Percentiles rank a stretch among this genome's conserved stretches.
These are phyloP conservation scores for Penicillium waksmanii DNA, from an alignment of 495 filamentous ascomycete genomes.

Conservation along the genomic window DNA sequence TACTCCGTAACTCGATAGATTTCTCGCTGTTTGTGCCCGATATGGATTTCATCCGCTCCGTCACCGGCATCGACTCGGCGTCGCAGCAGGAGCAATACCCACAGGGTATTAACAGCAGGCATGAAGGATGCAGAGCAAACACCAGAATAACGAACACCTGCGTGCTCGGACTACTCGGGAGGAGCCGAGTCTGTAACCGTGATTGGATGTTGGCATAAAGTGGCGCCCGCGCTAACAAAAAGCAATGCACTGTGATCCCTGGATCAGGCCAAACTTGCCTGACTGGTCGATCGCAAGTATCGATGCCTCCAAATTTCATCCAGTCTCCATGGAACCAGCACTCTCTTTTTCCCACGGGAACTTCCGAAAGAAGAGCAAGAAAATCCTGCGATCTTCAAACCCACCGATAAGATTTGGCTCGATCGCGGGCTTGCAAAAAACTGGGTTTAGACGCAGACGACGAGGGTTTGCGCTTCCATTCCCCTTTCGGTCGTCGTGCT, in stretches of 20 bases:
- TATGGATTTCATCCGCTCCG: not conserved
- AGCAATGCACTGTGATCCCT: not conserved
- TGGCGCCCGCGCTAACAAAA: slow-evolving; percentile 3
- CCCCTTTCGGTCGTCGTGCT: not conserved
- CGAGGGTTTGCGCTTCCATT: slow-evolving; percentile 5
- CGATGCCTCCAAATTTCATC: slow-evolving; percentile 2
- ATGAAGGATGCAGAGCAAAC: slow-evolving; percentile 3
- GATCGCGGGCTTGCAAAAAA: slow-evolving; percentile 10
- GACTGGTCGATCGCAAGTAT: slow-evolving; percentile 6
- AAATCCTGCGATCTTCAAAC: slow-evolving; percentile 5
- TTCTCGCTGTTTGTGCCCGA: not conserved
- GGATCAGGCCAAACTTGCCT: not conserved
- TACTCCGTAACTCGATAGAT: not conserved
- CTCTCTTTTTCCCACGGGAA: slow-evolving; percentile 1
- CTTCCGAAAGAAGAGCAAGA: not conserved
- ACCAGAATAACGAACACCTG: slow-evolving; percentile 11
- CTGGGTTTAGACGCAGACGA: slow-evolving; percentile 5
- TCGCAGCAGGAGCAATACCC: not conserved
- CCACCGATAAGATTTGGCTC: slow-evolving; percentile 7
- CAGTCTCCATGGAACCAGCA: slow-evolving; percentile 2
- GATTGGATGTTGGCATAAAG: slow-evolving; percentile 4
- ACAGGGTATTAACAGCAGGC: not conserved
- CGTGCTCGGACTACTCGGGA: slow-evolving; percentile 9
- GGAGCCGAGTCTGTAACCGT: slow-evolving; percentile 6
- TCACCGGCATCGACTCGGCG: not conserved